Conservation (phyloP, 1,139 yeast genomes). For the Casaregolazyma lundiana region DNA sequence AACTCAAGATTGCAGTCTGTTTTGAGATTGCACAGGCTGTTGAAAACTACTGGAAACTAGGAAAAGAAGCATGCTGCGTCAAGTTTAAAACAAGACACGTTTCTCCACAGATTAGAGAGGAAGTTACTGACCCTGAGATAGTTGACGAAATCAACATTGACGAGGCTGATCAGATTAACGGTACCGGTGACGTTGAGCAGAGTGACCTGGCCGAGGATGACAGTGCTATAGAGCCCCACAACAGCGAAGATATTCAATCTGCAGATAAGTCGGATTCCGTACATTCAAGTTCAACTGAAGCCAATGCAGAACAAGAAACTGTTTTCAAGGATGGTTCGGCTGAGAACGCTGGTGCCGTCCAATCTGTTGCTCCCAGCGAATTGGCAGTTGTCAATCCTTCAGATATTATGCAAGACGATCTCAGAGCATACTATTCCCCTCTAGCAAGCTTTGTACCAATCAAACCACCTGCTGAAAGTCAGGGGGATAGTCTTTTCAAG, state of each 20-base stretch:
- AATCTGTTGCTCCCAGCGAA: not conserved
- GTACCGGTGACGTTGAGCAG: no score
- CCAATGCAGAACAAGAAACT: not conserved
- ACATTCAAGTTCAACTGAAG: not conserved
- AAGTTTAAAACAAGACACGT: conserved; percentile 36
- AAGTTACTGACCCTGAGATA: not conserved
- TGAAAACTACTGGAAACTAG: conserved; percentile 71
- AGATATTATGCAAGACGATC: conserved; percentile 5
- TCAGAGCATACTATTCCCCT: conserved; percentile 7
- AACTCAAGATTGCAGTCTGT: conserved; percentile 67
- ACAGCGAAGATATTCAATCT: conserved; percentile 5
- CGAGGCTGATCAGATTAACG: no score
- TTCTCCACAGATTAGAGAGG: not conserved
- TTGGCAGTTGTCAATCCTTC: conserved; percentile 1
- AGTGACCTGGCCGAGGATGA: no score
- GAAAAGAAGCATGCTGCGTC: conserved; percentile 60
- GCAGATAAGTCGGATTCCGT: not conserved
- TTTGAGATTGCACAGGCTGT: conserved; percentile 66
- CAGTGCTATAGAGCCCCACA: no score
- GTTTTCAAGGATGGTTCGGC: not conserved
- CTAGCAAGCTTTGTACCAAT: conserved; percentile 19
- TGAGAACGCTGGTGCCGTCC: not conserved
- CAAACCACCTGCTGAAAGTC: conserved; percentile 7
- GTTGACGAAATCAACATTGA: no score
- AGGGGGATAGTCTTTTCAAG: conserved; percentile 46